Conservation (phyloP, 2,329 filamentous ascomycete species). For the Scedosporium aurantiacum region DNA sequence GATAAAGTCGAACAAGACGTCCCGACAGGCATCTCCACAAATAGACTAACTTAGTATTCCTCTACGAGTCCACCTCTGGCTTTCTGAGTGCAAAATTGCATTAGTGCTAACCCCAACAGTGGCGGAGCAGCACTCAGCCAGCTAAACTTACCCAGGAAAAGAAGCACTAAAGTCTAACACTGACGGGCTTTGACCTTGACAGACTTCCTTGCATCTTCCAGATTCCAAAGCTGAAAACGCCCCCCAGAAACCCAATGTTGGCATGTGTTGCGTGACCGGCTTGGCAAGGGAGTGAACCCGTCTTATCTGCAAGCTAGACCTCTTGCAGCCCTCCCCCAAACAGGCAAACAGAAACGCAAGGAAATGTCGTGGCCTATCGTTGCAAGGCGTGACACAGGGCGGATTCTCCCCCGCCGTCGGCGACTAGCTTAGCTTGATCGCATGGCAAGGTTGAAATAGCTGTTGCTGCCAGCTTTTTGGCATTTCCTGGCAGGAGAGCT, state of each 20-base stretch:
- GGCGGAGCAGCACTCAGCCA: too few relatives aligned
- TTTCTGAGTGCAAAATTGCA: too few relatives aligned
- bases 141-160: too few relatives aligned
- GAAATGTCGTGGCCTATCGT: conserved; percentile 1
- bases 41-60: too few relatives aligned
- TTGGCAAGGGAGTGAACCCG: too few relatives aligned
- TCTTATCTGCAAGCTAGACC: background rate
- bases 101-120: too few relatives aligned
- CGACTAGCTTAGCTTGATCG: background rate
- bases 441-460: background rate
- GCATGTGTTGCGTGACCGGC: background rate
- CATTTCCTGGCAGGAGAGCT: background rate
- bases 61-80: too few relatives aligned
- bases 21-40: too few relatives aligned
- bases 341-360: background rate
- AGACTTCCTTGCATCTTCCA: too few relatives aligned
- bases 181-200: too few relatives aligned
- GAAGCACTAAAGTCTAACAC: too few relatives aligned
- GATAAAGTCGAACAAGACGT: too few relatives aligned
- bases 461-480: background rate
- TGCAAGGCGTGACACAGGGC: conserved; percentile 5
- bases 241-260: background rate
- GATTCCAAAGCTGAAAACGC: background rate
- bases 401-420: background rate
- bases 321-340: background rate